phyloP scores from a whole-genome alignment of 768 basidiomycete species.

The Strobilomyces confusus region DNA sequence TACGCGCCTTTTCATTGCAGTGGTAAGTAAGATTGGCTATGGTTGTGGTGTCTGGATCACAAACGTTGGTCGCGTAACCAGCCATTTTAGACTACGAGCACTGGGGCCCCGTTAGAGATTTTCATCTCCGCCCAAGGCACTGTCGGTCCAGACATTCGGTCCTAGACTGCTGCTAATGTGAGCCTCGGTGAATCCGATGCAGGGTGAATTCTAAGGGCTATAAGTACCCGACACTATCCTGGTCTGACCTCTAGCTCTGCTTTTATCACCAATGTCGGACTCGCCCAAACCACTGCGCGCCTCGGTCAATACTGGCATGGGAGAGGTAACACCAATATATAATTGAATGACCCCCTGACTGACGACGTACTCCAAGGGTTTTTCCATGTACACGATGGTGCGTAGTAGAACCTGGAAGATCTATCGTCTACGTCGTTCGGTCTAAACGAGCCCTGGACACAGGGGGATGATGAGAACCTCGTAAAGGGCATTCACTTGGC shows the following conservation, averaged over 20 bases:
- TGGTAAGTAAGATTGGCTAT: no score
- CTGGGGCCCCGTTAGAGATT: neutral
- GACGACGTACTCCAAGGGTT: slow-evolving; percentile 35
- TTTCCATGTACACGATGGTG: slow-evolving; percentile 47
- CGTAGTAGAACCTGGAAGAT: neutral
- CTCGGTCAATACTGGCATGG: slow-evolving; percentile 54
- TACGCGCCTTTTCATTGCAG: no score
- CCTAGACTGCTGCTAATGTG: neutral
- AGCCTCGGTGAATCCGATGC: neutral
- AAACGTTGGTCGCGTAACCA: no score
- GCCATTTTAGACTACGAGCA: neutral
- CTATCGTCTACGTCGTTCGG: neutral
- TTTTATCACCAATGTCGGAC: slow-evolving; percentile 9
- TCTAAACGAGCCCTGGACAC: neutral
- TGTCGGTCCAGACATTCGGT: neutral
- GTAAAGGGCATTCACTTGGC: slow-evolving; percentile 58
- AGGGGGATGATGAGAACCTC: slow-evolving; percentile 51
- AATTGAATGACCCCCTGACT: neutral
- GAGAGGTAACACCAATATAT: slow-evolving; percentile 38
- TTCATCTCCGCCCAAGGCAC: neutral
- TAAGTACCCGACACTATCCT: neutral
- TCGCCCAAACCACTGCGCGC: slow-evolving; percentile 25
- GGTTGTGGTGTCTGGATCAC: no score
- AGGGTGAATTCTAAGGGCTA: neutral
- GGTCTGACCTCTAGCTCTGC: neutral